These are phyloP conservation scores for Neopestalotiopsis sp. DNA, from an alignment of 2,329 filamentous ascomycete species.

Conservation along the genomic window DNA sequence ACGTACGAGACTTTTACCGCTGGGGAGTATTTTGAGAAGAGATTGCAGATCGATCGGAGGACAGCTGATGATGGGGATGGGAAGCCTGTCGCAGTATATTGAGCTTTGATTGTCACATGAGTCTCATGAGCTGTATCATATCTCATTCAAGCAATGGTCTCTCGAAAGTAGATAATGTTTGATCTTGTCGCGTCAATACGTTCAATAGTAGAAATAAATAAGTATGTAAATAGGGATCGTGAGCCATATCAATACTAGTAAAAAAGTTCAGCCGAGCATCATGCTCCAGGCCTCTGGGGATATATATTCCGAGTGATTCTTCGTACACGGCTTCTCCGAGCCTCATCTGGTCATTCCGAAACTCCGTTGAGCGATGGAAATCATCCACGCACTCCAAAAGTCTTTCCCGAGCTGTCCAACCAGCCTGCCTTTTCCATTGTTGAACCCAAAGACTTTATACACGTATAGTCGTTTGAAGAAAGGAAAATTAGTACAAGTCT, in stretches of 20 bases:
- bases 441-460: constrained; percentile 12
- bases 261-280: neutral
- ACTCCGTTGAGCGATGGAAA: constrained; percentile 18
- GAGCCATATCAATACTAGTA: neutral
- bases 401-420: neutral
- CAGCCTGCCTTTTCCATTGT: neutral
- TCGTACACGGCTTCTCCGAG: neutral
- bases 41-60: constrained; percentile 21
- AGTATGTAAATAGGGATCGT: constrained; percentile 3
- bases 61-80: constrained; percentile 14
- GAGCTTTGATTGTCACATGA: neutral
- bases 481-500: neutral
- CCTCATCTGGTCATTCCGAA: neutral
- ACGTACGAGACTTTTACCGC: constrained; percentile 20
- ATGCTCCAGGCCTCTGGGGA: neutral
- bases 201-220: neutral
- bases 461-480: neutral
- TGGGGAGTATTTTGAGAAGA: constrained; percentile 20
- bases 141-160: no score
- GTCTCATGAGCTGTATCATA: no score
- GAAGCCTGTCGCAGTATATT: neutral
- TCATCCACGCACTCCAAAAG: constrained; percentile 15
- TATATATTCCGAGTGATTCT: neutral
- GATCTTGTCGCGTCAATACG: no score
- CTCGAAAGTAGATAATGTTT: no score